Evolutionary conservation across 257 asterid genomes (phyloP).

Genomic region (Przewalskia tangutica): DNA sequence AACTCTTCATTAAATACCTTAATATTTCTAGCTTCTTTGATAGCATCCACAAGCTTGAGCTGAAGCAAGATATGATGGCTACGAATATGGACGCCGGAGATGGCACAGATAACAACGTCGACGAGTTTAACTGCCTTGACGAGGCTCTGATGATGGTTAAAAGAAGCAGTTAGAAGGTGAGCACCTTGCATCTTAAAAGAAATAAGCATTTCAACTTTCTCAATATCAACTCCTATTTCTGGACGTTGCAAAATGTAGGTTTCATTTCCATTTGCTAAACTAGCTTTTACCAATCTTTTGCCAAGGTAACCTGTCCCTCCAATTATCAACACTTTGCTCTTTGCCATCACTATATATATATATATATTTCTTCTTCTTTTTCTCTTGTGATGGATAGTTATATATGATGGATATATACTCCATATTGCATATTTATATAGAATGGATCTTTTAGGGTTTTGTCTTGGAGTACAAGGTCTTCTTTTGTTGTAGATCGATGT

Average conservation of each 20-base stretch:
- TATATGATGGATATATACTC: too few relatives aligned
- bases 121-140: constrained; percentile 68
- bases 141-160: constrained; percentile 55
- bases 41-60: constrained; percentile 68
- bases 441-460: neutral
- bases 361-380: neutral
- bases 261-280: constrained; percentile 60
- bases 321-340: constrained; percentile 58
- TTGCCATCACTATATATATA: constrained; percentile 21
- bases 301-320: constrained; percentile 88
- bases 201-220: constrained; percentile 46
- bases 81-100: constrained; percentile 78
- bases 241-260: constrained; percentile 57
- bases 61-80: constrained; percentile 59
- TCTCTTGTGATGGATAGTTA: neutral
- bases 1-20: constrained; percentile 27
- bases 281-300: constrained; percentile 55
- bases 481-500: neutral
- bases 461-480: neutral
- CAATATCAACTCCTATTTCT: constrained; percentile 64
- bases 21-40: constrained; percentile 75
- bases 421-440: neutral
- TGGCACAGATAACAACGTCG: constrained; percentile 66
- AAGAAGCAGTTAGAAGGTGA: constrained; percentile 48
- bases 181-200: constrained; percentile 68